phyloP scores from a whole-genome alignment of 306 rosid genomes.

The Sechiopsis laciniata region DNA sequence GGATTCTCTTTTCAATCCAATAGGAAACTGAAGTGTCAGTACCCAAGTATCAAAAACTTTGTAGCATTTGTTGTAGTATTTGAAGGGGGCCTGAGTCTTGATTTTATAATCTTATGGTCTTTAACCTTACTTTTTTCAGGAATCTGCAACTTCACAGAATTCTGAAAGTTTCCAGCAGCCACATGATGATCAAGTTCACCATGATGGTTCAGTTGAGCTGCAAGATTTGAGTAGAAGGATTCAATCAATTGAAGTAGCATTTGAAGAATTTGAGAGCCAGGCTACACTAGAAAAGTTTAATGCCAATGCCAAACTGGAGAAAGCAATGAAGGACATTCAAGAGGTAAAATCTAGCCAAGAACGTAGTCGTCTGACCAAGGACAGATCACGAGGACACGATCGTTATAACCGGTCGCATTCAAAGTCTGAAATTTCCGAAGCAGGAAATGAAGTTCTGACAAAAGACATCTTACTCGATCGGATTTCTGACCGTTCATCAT shows the following conservation, averaged over 20 bases:
- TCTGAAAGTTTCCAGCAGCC: slow-evolving; percentile 34
- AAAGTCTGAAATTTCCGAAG: slow-evolving; percentile 40
- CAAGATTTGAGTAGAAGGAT: slow-evolving; percentile 62
- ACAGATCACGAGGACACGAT: slow-evolving; percentile 17
- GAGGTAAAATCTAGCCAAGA: slow-evolving; percentile 42
- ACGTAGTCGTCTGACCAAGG: slow-evolving; percentile 32
- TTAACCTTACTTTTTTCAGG: slow-evolving; percentile 32
- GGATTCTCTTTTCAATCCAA: neutral
- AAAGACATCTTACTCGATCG: slow-evolving; percentile 96
- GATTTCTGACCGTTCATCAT: slow-evolving; percentile 63
- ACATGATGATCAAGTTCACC: slow-evolving; percentile 30
- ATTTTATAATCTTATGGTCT: slow-evolving; percentile 12
- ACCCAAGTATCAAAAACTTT: neutral
- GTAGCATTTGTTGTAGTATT: neutral
- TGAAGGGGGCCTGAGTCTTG: neutral
- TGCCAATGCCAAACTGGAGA: slow-evolving; percentile 38
- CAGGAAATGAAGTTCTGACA: slow-evolving; percentile 68
- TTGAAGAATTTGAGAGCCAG: slow-evolving; percentile 34
- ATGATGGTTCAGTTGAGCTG: slow-evolving; percentile 42
- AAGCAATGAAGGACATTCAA: slow-evolving; percentile 54
- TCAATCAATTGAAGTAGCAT: slow-evolving; percentile 49
- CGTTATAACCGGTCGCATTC: slow-evolving; percentile 23
- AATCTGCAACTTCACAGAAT: slow-evolving; percentile 35
- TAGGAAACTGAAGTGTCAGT: neutral
- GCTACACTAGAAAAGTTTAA: slow-evolving; percentile 32